Conservation (phyloP, 2,329 filamentous ascomycete genomes). For the Venturia pyrina region DNA sequence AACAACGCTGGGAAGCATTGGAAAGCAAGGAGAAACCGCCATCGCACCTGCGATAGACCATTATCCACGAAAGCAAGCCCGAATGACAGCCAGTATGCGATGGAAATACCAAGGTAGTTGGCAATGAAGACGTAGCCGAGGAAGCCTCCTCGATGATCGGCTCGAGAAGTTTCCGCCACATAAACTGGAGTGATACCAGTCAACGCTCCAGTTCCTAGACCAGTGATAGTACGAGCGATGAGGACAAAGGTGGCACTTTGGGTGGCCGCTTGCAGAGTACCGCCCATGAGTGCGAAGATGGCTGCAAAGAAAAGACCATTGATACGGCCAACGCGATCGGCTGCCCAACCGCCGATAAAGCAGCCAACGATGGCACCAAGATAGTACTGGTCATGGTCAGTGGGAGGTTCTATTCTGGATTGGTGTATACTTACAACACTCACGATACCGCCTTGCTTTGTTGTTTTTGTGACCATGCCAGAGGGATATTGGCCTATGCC, state of each 20-base stretch:
- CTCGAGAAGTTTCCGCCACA: slow-evolving; percentile 51
- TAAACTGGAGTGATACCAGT: slow-evolving; percentile 54
- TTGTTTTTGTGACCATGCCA: slow-evolving; percentile 17
- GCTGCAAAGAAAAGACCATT: slow-evolving; percentile 53
- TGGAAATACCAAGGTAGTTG: slow-evolving; percentile 61
- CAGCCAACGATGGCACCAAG: slow-evolving; percentile 44
- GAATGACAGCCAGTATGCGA: slow-evolving; percentile 45
- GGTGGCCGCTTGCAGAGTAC: slow-evolving; percentile 48
- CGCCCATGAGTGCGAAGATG: slow-evolving; percentile 47
- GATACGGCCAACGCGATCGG: slow-evolving; percentile 51
- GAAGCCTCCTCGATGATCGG: slow-evolving; percentile 45
- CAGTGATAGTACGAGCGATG: slow-evolving; percentile 48
- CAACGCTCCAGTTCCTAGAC: slow-evolving; percentile 48
- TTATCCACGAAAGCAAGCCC: slow-evolving; percentile 38
- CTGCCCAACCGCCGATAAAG: slow-evolving; percentile 46
- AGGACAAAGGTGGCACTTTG: slow-evolving; percentile 47
- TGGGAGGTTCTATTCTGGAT: neutral
- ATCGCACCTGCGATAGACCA: slow-evolving; percentile 25
- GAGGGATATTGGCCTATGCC: slow-evolving; percentile 17
- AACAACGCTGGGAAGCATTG: slow-evolving; percentile 35
- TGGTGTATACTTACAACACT: neutral
- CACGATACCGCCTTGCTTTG: slow-evolving; percentile 25
- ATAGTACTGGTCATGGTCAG: slow-evolving; percentile 17
- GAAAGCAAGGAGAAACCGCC: slow-evolving; percentile 35
- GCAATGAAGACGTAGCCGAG: slow-evolving; percentile 48